Conservation (phyloP, 768 basidiomycete species). For the Hygrophorus pudorinus region DNA sequence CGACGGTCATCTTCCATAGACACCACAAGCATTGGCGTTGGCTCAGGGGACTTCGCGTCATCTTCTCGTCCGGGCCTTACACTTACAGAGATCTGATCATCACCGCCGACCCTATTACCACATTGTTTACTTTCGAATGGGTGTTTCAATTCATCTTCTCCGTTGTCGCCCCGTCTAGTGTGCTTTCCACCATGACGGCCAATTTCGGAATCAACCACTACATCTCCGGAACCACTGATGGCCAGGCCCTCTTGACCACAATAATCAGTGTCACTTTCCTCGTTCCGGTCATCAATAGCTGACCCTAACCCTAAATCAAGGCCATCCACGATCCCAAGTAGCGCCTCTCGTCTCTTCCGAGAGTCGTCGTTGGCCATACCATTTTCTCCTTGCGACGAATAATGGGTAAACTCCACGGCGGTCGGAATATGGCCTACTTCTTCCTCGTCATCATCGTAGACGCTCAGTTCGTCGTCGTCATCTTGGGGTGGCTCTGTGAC, state of each 20-base stretch:
- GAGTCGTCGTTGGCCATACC: constrained; percentile 9
- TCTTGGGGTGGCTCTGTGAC: constrained; percentile 10
- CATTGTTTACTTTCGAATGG: too few species aligned
- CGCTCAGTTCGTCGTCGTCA: background rate
- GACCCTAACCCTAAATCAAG: constrained; percentile 10
- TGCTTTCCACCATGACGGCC: background rate
- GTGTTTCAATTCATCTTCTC: too few species aligned
- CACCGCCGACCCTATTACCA: too few species aligned
- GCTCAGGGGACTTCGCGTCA: too few species aligned
- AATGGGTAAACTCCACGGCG: background rate
- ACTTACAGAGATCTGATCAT: too few species aligned
- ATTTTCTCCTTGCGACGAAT: background rate
- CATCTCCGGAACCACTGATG: constrained; percentile 21
- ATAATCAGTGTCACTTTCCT: constrained; percentile 26
- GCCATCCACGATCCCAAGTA: constrained; percentile 16
- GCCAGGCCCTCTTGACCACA: constrained; percentile 24
- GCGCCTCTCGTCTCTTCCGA: constrained; percentile 15
- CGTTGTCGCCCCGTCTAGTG: background rate
- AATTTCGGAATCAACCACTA: background rate
- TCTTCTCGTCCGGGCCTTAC: too few species aligned
- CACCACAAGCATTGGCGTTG: too few species aligned
- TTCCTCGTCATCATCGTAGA: constrained; percentile 2
- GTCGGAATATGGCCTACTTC: constrained; percentile 10
- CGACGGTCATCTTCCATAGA: too few species aligned
- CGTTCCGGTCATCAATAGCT: constrained; percentile 7